phyloP scores from a whole-genome alignment of 306 rosid species.

The Pyrus betulifolia region DNA sequence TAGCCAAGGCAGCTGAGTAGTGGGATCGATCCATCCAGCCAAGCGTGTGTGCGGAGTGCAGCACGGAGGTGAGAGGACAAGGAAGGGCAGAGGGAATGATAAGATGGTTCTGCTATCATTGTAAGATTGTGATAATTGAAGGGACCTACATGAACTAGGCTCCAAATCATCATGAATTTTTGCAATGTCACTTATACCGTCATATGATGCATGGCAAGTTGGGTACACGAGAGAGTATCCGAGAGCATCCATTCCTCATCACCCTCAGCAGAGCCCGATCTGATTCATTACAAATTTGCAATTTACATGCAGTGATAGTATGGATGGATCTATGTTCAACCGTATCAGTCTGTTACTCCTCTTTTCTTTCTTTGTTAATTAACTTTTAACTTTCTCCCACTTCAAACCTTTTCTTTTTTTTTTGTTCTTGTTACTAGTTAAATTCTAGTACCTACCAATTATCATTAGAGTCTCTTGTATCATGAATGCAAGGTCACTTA shows the following conservation, averaged over 20 bases:
- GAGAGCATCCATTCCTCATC: background rate
- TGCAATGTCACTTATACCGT: background rate
- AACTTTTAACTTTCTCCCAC: background rate
- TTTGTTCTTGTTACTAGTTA: no score
- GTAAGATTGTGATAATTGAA: constrained; percentile 15
- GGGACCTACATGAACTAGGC: constrained; percentile 4
- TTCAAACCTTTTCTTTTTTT: background rate
- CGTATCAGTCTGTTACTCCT: background rate
- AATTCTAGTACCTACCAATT: no score
- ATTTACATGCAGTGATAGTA: background rate
- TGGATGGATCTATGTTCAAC: background rate
- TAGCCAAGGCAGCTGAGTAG: background rate
- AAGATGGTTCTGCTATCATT: constrained; percentile 25
- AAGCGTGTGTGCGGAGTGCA: constrained; percentile 48
- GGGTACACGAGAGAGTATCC: background rate
- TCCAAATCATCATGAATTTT: background rate
- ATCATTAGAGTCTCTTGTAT: no score
- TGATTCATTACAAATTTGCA: background rate
- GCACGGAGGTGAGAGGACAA: constrained; percentile 7
- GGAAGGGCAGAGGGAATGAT: constrained; percentile 28
- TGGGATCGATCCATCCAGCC: constrained; percentile 15
- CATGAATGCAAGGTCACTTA: background rate
- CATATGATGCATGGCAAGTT: background rate
- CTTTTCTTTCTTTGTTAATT: background rate
- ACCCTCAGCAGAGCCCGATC: background rate